Conservation (phyloP, 2,329 filamentous ascomycete species). For the Aureobasidium sp. region DNA sequence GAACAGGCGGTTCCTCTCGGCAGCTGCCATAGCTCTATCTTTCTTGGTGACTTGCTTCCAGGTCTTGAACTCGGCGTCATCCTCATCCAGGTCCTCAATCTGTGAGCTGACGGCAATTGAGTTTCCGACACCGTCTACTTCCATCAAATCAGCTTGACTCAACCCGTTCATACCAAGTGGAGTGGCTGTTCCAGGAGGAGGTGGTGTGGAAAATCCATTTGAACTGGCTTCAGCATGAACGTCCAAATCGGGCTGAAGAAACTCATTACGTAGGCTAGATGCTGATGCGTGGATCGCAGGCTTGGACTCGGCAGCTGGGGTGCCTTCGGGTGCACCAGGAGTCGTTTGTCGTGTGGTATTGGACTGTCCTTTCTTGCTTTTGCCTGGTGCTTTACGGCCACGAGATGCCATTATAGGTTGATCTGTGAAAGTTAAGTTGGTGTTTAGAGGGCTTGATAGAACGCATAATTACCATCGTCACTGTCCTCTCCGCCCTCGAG, state of each 20-base stretch:
- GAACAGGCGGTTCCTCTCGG: slow-evolving; percentile 80
- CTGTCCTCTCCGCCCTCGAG: slow-evolving; percentile 82
- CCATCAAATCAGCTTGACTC: slow-evolving; percentile 77
- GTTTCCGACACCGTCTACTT: slow-evolving; percentile 65
- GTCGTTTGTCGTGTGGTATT: slow-evolving; percentile 61
- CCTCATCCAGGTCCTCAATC: slow-evolving; percentile 70
- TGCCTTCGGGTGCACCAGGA: slow-evolving; percentile 66
- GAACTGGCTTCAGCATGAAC: slow-evolving; percentile 61
- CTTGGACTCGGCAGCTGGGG: slow-evolving; percentile 67
- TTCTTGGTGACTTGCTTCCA: slow-evolving; percentile 99
- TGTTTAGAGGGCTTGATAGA: too few species aligned
- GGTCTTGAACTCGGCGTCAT: slow-evolving; percentile 85
- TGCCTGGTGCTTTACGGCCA: slow-evolving; percentile 78
- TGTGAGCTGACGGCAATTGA: slow-evolving; percentile 59
- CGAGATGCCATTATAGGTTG: slow-evolving; percentile 97
- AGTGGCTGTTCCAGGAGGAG: slow-evolving; percentile 62
- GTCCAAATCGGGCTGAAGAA: slow-evolving; percentile 63
- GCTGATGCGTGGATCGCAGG: slow-evolving; percentile 47
- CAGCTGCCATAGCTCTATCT: slow-evolving; percentile 76
- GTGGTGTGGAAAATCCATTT: slow-evolving; percentile 80
- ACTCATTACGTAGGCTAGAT: slow-evolving; percentile 44
- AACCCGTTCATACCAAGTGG: slow-evolving; percentile 65
- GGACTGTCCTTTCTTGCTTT: slow-evolving; percentile 59
- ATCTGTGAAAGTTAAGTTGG: slow-evolving; percentile 22
- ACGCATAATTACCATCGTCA: slow-evolving; percentile 53